Percentiles rank a stretch among this genome's conserved stretches.
Evolutionary conservation across 768 basidiomycete species (phyloP).

Genomic region (Mycena rebaudengoi): DNA sequence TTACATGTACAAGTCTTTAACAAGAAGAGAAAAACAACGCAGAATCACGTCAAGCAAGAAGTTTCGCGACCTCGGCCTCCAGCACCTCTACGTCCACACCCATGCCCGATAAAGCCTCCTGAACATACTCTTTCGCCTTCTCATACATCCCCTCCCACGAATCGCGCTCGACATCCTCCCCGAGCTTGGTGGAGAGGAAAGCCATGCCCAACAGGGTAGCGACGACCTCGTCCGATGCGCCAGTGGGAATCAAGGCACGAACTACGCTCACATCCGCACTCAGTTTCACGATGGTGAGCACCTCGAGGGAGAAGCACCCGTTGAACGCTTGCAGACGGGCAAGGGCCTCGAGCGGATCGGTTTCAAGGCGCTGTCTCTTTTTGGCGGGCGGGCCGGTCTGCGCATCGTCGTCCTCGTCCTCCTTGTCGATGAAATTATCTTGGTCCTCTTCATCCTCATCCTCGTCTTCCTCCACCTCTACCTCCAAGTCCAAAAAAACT

Average conservation of each 20-base stretch:
- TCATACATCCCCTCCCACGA: conserved; percentile 16
- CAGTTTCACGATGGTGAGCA: conserved; percentile 2
- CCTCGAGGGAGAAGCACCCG: conserved; percentile 1
- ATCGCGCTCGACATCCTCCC: background rate
- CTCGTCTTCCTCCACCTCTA: too few species aligned
- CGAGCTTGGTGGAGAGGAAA: background rate
- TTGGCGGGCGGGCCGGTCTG: conserved; percentile 36
- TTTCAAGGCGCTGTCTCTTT: too few species aligned
- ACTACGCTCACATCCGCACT: background rate
- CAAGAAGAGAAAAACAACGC: too few species aligned
- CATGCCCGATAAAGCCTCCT: too few species aligned
- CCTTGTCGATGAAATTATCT: too few species aligned
- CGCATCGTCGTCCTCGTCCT: conserved; percentile 43
- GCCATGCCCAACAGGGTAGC: conserved; percentile 12
- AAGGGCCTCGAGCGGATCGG: conserved; percentile 8
- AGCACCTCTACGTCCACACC: too few species aligned
- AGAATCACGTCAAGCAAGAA: too few species aligned
- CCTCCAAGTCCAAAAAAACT: too few species aligned
- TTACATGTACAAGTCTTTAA: too few species aligned
- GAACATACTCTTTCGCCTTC: background rate
- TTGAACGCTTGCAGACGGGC: conserved; percentile 16
- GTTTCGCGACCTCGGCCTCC: too few species aligned
- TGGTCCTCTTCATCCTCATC: too few species aligned
- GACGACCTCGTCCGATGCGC: conserved; percentile 4
- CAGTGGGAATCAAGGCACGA: background rate